These are phyloP conservation scores for Metarhizium sp. DNA, from an alignment of 2,329 filamentous ascomycete species.

Conservation along the genomic window DNA sequence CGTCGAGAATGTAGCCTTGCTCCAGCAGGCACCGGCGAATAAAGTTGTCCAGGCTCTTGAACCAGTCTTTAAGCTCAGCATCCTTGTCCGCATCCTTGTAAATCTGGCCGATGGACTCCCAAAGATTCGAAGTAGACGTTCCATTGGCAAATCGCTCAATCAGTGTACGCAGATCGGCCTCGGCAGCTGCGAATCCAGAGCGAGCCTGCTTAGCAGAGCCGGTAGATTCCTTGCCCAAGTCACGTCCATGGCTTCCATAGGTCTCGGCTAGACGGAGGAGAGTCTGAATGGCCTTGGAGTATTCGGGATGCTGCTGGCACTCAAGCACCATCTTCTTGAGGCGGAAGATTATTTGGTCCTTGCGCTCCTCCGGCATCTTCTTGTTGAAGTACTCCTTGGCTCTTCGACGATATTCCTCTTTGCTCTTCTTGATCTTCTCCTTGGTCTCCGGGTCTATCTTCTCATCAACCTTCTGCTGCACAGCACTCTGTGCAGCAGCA, in stretches of 20 bases:
- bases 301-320: conserved; percentile 91
- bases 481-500: conserved; percentile 21
- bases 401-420: conserved; percentile 34
- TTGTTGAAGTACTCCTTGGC: conserved; percentile 68
- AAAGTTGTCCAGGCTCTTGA: conserved; percentile 67
- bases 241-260: conserved; percentile 68
- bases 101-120: conserved; percentile 74
- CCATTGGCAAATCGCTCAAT: conserved; percentile 94
- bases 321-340: conserved; percentile 97
- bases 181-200: conserved; percentile 57
- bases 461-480: conserved; percentile 43
- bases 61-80: conserved; percentile 81
- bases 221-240: conserved; percentile 52
- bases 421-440: conserved; percentile 34
- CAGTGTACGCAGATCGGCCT: conserved; percentile 68
- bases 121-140: conserved; percentile 80
- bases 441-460: conserved; percentile 59
- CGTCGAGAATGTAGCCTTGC: conserved; percentile 84
- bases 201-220: conserved; percentile 66
- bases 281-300: conserved; percentile 83
- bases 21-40: conserved; percentile 77
- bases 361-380: conserved; percentile 88
- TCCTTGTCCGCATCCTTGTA: conserved; percentile 84
- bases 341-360: conserved; percentile 84
- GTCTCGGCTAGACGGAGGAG: conserved; percentile 75